Evolutionary conservation across 768 basidiomycete species (phyloP).

Genomic region (Pholiota microspora): DNA sequence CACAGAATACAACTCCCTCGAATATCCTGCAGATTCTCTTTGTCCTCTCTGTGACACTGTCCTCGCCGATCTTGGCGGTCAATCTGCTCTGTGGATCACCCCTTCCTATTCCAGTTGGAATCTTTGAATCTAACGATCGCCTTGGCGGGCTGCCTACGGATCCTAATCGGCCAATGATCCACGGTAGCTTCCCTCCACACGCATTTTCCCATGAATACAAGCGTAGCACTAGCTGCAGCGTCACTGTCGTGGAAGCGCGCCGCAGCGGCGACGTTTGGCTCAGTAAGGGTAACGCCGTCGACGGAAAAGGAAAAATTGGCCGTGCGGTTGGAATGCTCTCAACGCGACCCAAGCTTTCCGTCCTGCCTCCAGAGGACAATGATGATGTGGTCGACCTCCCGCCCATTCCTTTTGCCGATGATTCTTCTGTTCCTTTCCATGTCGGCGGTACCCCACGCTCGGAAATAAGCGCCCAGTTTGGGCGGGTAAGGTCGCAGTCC

Average conservation of each 20-base stretch:
- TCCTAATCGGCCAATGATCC: slow-evolving; percentile 43
- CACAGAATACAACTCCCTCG: slow-evolving; percentile 36
- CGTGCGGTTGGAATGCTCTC: slow-evolving; percentile 63
- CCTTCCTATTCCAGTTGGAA: slow-evolving; percentile 62
- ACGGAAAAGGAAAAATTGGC: slow-evolving; percentile 59
- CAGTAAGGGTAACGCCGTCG: slow-evolving; percentile 67
- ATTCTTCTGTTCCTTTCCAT: slow-evolving; percentile 42
- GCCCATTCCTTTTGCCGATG: slow-evolving; percentile 60
- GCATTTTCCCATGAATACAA: slow-evolving; percentile 58
- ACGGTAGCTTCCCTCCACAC: slow-evolving; percentile 36
- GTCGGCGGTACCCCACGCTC: slow-evolving; percentile 54
- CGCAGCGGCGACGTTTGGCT: slow-evolving; percentile 78
- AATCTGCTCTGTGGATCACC: slow-evolving; percentile 61
- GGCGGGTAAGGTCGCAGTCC: slow-evolving; percentile 49
- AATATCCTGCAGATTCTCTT: slow-evolving; percentile 47
- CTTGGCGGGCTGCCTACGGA: slow-evolving; percentile 40
- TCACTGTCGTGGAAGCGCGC: slow-evolving; percentile 67
- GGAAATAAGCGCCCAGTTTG: slow-evolving; percentile 56
- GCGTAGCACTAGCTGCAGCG: slow-evolving; percentile 59
- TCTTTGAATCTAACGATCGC: slow-evolving; percentile 46
- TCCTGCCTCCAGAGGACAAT: slow-evolving; percentile 56
- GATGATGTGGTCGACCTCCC: slow-evolving; percentile 49
- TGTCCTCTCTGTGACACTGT: slow-evolving; percentile 61
- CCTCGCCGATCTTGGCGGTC: slow-evolving; percentile 63
- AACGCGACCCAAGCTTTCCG: slow-evolving; percentile 64